Base-by-base conservation (phyloP, 2,329 filamentous ascomycete species). In the Penicillium sp. region DNA sequence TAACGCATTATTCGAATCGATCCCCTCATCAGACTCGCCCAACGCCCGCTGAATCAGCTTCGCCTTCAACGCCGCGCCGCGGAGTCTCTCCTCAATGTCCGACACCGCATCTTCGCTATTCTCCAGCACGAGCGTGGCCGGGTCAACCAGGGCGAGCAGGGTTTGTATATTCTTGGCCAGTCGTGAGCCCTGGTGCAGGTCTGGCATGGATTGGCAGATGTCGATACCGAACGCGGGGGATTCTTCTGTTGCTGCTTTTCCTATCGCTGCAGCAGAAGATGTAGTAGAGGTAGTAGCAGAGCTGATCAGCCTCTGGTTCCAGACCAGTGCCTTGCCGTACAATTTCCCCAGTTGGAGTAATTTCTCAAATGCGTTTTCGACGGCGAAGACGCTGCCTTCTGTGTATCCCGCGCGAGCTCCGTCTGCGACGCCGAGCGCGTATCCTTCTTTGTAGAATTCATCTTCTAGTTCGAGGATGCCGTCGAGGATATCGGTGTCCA, bases 321-420 rank as follows among this genome's bases (percentile, higher is more conserved):
- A 97, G n/a, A 97, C 80, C 23, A 89, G 75, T 14, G 90, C 85
- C 66, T 85, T 87, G 46, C 91, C 90, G 64, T 93, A 87, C 30
- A 97, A 74, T 58, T 82, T 81, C 2, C 93, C 93, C 71, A 91
- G 83, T 60, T 91, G 87, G 43, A 89, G 69, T 67, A 95, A 97
- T 74, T 96, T 97, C 65, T 96, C 90, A 65, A 94, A 97, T 0
- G 92, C 93, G 62, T 92, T 94, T 70, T 95, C 89, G 43, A 97
- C 83, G 0, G 93, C 94, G 68, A 97, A 91, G 20, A 91, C 84
- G 52, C 91, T 89, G 59, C 94, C 94, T 79, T 99, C 94, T 62
- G 90, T 85, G 57, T 87, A 86, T 40, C 94, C 94, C 30, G 90
- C 87, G 58, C 82, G 81, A 42, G 84, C 78, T 59, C 94, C 94